Conservation (phyloP, 306 rosid species). For the Inga leiocalycina region DNA sequence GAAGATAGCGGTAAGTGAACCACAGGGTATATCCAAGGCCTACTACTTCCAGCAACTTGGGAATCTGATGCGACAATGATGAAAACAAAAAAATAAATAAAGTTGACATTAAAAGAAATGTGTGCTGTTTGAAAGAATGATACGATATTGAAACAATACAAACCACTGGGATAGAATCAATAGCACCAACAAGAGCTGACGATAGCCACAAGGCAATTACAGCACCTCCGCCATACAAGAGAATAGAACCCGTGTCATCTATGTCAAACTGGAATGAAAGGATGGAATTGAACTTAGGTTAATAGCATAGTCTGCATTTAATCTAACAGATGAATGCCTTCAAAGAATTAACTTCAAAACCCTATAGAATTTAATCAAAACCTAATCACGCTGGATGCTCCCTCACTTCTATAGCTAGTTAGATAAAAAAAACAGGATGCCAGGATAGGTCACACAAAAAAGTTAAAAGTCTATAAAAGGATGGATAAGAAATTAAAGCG, state of each 20-base stretch:
- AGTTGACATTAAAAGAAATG: neutral
- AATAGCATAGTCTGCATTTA: neutral
- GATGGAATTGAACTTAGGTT: neutral
- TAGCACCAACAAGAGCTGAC: conserved; percentile 74
- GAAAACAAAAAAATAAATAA: conserved; percentile 3
- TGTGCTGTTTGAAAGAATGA: conserved; percentile 1
- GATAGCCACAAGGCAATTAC: conserved; percentile 61
- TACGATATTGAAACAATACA: conserved; percentile 12
- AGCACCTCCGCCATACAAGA: conserved; percentile 60
- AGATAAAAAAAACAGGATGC: neutral
- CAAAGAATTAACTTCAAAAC: neutral
- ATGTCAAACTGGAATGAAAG: conserved; percentile 55
- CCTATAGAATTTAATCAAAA: neutral
- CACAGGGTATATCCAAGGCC: conserved; percentile 83
- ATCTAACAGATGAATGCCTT: neutral
- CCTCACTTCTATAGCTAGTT: neutral
- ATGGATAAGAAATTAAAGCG: neutral
- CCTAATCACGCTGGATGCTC: neutral
- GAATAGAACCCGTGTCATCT: conserved; percentile 41
- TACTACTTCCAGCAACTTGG: conserved; percentile 84
- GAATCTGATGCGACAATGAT: conserved; percentile 53
- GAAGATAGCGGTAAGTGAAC: conserved; percentile 79
- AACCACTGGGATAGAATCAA: conserved; percentile 90
- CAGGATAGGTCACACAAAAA: neutral
- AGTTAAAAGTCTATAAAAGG: neutral